Percentiles rank a stretch among this genome's conserved stretches.
These are phyloP conservation scores for Rostrohypoxylon terebratum DNA, from an alignment of 495 filamentous ascomycete genomes.

Conservation along the genomic window DNA sequence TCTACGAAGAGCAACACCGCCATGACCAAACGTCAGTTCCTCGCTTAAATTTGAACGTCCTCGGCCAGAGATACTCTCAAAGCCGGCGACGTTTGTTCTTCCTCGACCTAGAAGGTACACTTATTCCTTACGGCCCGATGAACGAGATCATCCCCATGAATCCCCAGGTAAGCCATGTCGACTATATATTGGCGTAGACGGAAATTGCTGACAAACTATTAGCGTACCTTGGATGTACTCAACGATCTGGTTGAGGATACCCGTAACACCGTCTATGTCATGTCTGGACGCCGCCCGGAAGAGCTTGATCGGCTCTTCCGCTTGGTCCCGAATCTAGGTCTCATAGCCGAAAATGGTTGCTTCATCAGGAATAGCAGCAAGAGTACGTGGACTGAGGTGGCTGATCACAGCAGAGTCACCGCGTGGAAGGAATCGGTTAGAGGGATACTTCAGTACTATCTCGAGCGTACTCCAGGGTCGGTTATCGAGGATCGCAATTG, in stretches of 20 bases:
- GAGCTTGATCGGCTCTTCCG: conserved; percentile 89
- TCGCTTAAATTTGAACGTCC: conserved; percentile 73
- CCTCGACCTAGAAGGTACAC: conserved; percentile 90
- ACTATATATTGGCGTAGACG: no score
- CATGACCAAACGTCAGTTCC: conserved; percentile 88
- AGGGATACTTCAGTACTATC: conserved; percentile 85
- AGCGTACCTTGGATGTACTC: conserved; percentile 80
- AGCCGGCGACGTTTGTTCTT: conserved; percentile 81
- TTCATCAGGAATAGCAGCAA: conserved; percentile 79
- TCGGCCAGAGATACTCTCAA: conserved; percentile 72
- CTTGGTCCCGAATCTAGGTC: conserved; percentile 78
- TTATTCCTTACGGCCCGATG: conserved; percentile 84
- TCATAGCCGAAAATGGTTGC: conserved; percentile 94
- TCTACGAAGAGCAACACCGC: conserved; percentile 83
- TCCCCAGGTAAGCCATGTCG: conserved; percentile 66
- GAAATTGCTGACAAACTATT: conserved; percentile 26
- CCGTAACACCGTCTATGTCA: conserved; percentile 89
- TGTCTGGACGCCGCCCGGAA: conserved; percentile 85
- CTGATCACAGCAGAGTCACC: conserved; percentile 71
- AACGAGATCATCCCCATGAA: conserved; percentile 83
- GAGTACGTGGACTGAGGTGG: conserved; percentile 77
- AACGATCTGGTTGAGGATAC: conserved; percentile 82
- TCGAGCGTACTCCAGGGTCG: conserved; percentile 85
- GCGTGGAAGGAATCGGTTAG: conserved; percentile 82
- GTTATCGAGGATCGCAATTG: conserved; percentile 88